phyloP scores from a whole-genome alignment of 306 rosid species.

The Adenanthera pavonina region DNA sequence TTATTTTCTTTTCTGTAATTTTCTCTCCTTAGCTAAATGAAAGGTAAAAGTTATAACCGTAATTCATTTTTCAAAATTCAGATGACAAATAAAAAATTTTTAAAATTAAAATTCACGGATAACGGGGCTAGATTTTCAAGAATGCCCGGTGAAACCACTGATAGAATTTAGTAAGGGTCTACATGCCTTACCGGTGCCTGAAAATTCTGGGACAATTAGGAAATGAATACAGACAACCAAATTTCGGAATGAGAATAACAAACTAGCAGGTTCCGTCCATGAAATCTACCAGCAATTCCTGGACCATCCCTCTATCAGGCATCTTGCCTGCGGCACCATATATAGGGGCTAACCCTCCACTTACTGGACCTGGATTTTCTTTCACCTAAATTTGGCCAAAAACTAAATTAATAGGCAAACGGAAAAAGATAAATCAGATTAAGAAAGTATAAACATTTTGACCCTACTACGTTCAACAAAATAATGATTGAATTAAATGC shows the following conservation, averaged over 20 bases:
- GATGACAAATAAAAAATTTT: too few species aligned
- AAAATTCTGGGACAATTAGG: slow-evolving; percentile 34
- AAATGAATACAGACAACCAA: neutral
- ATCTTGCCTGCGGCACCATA: slow-evolving; percentile 98
- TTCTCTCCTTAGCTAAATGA: too few species aligned
- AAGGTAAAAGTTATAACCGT: too few species aligned
- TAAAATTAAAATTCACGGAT: too few species aligned
- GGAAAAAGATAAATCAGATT: slow-evolving; percentile 14
- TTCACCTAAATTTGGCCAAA: slow-evolving; percentile 64
- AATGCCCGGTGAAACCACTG: slow-evolving; percentile 6
- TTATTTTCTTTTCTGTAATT: too few species aligned
- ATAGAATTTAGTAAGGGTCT: slow-evolving; percentile 1
- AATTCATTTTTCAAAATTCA: too few species aligned
- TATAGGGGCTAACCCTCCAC: slow-evolving; percentile 91
- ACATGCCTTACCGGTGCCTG: slow-evolving; percentile 28
- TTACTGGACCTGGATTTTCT: slow-evolving; percentile 88
- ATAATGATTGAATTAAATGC: neutral
- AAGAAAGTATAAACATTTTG: slow-evolving; percentile 13
- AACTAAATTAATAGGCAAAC: neutral
- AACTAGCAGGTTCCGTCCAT: slow-evolving; percentile 89
- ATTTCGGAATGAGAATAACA: neutral
- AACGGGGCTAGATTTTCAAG: neutral
- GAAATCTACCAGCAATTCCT: slow-evolving; percentile 81
- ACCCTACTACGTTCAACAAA: neutral
- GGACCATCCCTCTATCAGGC: slow-evolving; percentile 90